Percentiles rank a stretch among this genome's conserved stretches.
phyloP scores from a whole-genome alignment of 2,329 filamentous ascomycete species.

The Aspergillus japonicus region DNA sequence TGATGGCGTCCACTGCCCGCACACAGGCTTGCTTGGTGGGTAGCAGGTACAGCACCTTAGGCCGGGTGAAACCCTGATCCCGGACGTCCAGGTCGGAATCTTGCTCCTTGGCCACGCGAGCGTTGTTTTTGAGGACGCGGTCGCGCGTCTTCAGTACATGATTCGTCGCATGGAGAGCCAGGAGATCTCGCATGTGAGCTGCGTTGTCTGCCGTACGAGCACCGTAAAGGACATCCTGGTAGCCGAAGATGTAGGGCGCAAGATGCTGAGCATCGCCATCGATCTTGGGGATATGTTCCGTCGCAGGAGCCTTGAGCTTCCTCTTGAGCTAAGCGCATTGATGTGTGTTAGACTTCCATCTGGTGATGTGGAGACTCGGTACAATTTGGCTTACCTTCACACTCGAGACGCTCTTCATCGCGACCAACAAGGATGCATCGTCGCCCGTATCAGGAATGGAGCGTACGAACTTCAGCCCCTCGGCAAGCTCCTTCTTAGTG shows the following conservation, averaged over 20 bases:
- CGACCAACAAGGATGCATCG: slow-evolving; percentile 26
- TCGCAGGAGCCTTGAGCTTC: slow-evolving; percentile 59
- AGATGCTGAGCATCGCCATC: slow-evolving; percentile 63
- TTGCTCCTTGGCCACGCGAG: slow-evolving; percentile 67
- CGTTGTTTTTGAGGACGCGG: slow-evolving; percentile 87
- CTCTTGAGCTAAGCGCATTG: slow-evolving; percentile 64
- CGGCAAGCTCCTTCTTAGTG: slow-evolving; percentile 38
- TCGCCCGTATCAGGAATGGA: slow-evolving; percentile 30
- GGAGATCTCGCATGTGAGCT: slow-evolving; percentile 65
- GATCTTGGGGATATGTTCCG: slow-evolving; percentile 57
- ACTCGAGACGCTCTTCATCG: slow-evolving; percentile 32
- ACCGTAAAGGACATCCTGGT: slow-evolving; percentile 76
- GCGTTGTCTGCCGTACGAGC: slow-evolving; percentile 69
- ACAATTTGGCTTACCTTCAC: slow-evolving; percentile 33
- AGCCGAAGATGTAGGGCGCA: slow-evolving; percentile 73
- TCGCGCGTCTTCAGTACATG: slow-evolving; percentile 93
- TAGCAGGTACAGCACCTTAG: slow-evolving; percentile 86
- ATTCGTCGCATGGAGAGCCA: slow-evolving; percentile 82
- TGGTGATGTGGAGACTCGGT: not conserved
- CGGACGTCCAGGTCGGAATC: slow-evolving; percentile 70
- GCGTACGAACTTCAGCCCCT: slow-evolving; percentile 32
- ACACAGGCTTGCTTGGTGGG: slow-evolving; percentile 86
- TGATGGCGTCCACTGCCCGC: slow-evolving; percentile 73
- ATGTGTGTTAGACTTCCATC: slow-evolving; percentile 10
- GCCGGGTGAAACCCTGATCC: slow-evolving; percentile 93